Conservation (phyloP, 208 protist genomes). For the Trypanosoma caninum region DNA sequence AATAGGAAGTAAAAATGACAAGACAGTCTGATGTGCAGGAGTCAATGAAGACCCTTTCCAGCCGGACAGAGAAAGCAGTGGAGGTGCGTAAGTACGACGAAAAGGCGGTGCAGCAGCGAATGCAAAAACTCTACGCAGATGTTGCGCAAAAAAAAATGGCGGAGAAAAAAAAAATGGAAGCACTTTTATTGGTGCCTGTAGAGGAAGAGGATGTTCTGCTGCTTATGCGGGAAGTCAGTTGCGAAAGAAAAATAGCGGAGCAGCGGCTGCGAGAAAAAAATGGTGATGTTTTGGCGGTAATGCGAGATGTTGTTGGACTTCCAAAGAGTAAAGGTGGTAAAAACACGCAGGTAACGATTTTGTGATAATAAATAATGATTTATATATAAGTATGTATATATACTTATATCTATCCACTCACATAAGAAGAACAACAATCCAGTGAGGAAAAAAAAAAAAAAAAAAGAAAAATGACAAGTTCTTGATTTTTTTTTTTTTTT, state of each 20-base stretch:
- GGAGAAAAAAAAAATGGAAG: constrained; percentile 50
- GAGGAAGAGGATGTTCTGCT: constrained; percentile 47
- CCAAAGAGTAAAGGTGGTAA: constrained; percentile 35
- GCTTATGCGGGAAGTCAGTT: constrained; percentile 35
- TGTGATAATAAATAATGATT: constrained; percentile 20
- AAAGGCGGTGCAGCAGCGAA: constrained; percentile 58
- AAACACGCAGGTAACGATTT: neutral
- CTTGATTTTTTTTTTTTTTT: constrained; percentile 11
- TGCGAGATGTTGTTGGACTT: constrained; percentile 67
- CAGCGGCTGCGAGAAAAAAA: constrained; percentile 51
- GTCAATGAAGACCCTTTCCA: constrained; percentile 68
- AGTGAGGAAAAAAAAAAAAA: no score
- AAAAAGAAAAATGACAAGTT: no score
- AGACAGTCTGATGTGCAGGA: constrained; percentile 72
- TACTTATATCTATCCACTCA: neutral
- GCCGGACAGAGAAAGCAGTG: constrained; percentile 58
- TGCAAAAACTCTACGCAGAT: constrained; percentile 65
- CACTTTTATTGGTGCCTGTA: constrained; percentile 40
- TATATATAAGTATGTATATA: neutral
- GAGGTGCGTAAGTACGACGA: constrained; percentile 73
- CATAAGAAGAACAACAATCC: neutral
- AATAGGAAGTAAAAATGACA: constrained; percentile 31
- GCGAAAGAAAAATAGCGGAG: constrained; percentile 36
- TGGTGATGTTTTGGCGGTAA: constrained; percentile 48
- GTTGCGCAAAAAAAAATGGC: constrained; percentile 53